Base-by-base conservation (phyloP, 768 basidiomycete genomes). In the Mycena chlorophos region DNA sequence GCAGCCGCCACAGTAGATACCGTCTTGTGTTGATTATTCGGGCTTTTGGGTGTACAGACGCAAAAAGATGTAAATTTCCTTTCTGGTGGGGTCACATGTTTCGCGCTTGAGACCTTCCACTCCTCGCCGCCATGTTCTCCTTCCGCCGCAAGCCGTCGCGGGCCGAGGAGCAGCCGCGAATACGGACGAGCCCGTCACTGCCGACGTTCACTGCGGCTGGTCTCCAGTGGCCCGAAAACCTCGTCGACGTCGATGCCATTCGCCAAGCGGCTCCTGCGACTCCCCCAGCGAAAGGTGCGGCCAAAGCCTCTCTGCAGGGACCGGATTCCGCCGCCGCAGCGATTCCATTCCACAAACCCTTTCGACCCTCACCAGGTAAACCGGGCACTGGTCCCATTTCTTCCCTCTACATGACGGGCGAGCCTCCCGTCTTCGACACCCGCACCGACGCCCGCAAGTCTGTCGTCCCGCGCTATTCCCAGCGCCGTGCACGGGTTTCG, bases 291-390 rank as follows among this genome's bases (percentile, higher is more conserved):
- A 79, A 84, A 81, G 87, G 86, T 84, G 86, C 87, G 77, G 75
- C 79, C 60, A 86, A 82, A 78, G 81, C 79, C 67, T 86, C 85
- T 70, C 79, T 89, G 67, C 76, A 80, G 65, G 76, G 77, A 55
- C 63, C 71, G 71, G 74, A 79, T 6, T 8, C 40, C 68, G 71
- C 72, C 54, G 67, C 72, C 69, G 75, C n/a, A n/a, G n/a, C 86
- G 65, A 86, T 88, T 70, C 79, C 85, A 63, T 91, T 91, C 79
- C 89, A 92, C 72, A 89, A 88, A 82, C 90, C 90, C 45, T 90
- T 89, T 78, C 80, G 86, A 69, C 71, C 66, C 51, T 73, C 73
- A 71, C 64, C 73, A 78, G 78, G 78, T 69, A 78, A 73, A 63
- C 69, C 74, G 43, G 68, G 60, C 5, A 73, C 78, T 63, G 77